Evolutionary conservation across 805 yeast genomes (phyloP), one percentile per base, ranked within the genome.

Genomic region (Priceomyces melissophilus): DNA sequence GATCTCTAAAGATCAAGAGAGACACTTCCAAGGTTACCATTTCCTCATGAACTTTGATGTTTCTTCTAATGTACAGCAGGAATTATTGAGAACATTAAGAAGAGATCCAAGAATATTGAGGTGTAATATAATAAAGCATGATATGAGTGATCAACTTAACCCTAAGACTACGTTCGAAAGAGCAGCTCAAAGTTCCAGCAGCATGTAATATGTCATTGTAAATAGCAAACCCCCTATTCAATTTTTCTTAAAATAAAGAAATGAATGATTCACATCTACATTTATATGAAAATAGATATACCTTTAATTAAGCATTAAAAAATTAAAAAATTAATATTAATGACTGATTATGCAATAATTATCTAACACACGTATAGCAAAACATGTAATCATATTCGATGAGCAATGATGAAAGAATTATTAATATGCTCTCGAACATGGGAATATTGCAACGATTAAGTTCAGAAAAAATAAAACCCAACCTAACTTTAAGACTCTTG

Each of bases 31-130:
- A 59, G 98, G 97, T 2, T 82, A 84, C 43, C 90, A 87, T 53
- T 91, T 93, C 55, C 63, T 85, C 43, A 79, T 91, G 81, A 71
- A 86, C 14, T 93, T 91, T 59, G 98, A 93, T 60, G 76, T 89
- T 1, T 83, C 93, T 34, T 76, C 91, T 11, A 81, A 84, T 29
- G 97, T 87, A 7, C 97, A 91, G 62, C 77, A 82, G 37, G 96
- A 89, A 66, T 79, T 93, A 43, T 65, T 82, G 48, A 77, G 95
- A 65, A 80, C 93, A 3, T 66, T 91, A 48, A 81, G 83, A 54
- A 78, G 81, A 45, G 99, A 91, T 61, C 97, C 98, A 23, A 83
- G 98, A 67, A 84, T 93, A 47, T 78, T 91, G 44, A 77, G 96
- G 58, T 79, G 91, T 15, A 77, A 79, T 42, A 73, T 90, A 29